Base-by-base conservation (phyloP, 2,329 filamentous ascomycete genomes). In the Paramyrothecium sp. region DNA sequence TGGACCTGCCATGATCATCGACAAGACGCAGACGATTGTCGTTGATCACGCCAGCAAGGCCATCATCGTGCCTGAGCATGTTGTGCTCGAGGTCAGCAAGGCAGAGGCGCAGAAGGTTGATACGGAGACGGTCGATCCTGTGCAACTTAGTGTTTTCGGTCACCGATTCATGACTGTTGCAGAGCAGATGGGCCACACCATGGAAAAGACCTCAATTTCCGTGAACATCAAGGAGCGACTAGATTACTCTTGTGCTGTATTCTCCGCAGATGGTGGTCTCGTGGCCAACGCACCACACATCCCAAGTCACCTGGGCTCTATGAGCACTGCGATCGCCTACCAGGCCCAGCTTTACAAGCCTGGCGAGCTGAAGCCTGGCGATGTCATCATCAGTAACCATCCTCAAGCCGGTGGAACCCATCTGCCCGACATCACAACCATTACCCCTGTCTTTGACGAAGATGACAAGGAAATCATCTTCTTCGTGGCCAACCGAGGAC, bases 131-230 rank as follows among this genome's bases (percentile, higher is more conserved):
- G 85, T 91, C 0, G 87, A 92, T 65, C 89, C 89, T 0, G 89
- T 92, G 55, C 82, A 90, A 67, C 78, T 92, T 0, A 88, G 83
- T 61, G 88, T 92, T 53, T 92, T 92, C 64, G 88, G 86, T 0
- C 89, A 92, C 69, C 82, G 89, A 2, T 92, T 92, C 73, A 92
- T 92, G 89, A 87, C 87, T 1, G 90, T 92, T 56, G 89, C 89
- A 0, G 89, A 93, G 68, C 89, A 92, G 67, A 92, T 92, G 89
- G 89, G 89, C 0, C 80, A 88, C 49, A 88, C 88, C 2, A 72
- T 93, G 54, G 88, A 92, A 65, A 91, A 92, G 75, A 92, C 89
- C 0, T 87, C 86, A 62, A 87, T 92, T 21, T 89, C 84, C 46
- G 89, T 87, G 0, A 93, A 92, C 63, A 89, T 93, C 70, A 89